A percentile compares a stretch with the other conserved stretches of the same genome.
Evolutionary conservation across 139 green algal genomes (phyloP).

Genomic region (Auxenochlorella pyrenoidosa): DNA sequence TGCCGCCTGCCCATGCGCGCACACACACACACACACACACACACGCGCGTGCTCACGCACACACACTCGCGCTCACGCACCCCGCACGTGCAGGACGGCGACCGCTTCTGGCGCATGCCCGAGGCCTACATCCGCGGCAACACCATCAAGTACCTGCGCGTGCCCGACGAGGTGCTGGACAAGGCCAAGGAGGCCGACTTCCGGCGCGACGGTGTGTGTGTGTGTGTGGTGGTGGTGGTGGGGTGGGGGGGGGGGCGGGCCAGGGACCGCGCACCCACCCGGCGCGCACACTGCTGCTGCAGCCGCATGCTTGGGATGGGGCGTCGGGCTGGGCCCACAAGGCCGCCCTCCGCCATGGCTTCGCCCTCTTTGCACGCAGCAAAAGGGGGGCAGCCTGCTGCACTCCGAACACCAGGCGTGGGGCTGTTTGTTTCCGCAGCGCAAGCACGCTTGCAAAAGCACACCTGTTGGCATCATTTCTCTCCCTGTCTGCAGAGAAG

Average conservation of each 20-base stretch:
- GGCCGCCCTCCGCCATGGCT: too few species aligned
- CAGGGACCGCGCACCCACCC: too few species aligned
- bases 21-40: not conserved
- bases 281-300: too few species aligned
- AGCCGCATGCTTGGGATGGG: too few species aligned
- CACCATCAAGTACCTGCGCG: constrained; percentile 98
- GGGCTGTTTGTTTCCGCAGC: too few species aligned
- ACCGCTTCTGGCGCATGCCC: constrained; percentile 96
- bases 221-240: not conserved
- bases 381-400: too few species aligned
- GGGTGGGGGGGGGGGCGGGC: too few species aligned
- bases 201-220: constrained; percentile 57
- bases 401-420: too few species aligned
- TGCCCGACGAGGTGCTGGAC: constrained; percentile 96
- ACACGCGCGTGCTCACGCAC: not conserved
- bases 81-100: constrained; percentile 79
- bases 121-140: constrained; percentile 97
- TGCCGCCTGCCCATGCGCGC: not conserved
- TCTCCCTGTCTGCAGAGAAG: constrained; percentile 43
- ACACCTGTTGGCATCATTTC: not conserved
- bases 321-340: too few species aligned
- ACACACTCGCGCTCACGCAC: not conserved
- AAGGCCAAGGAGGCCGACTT: constrained; percentile 88
- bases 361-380: too few species aligned
- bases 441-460: too few species aligned